phyloP scores from a whole-genome alignment of 805 yeast species.

The Teunomyces pallodes region DNA sequence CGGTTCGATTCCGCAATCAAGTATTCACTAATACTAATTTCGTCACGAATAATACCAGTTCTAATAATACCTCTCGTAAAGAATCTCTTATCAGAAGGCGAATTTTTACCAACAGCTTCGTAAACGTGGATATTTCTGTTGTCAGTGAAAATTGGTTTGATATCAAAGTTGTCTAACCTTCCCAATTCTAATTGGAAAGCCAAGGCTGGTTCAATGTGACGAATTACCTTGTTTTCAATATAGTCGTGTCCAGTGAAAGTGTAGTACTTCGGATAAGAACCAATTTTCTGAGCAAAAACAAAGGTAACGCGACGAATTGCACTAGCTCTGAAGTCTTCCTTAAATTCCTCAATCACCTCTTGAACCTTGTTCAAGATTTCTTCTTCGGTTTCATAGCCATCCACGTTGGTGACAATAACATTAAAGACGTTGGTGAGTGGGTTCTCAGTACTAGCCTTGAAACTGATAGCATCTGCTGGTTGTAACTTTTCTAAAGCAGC shows the following conservation, averaged over 20 bases:
- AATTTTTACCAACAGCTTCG: slow-evolving; percentile 92
- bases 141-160: slow-evolving; percentile 92
- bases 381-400: slow-evolving; percentile 70
- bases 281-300: slow-evolving; percentile 78
- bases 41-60: slow-evolving; percentile 92
- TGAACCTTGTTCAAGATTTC: slow-evolving; percentile 62
- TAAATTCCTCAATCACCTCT: slow-evolving; percentile 64
- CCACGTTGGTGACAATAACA: slow-evolving; percentile 69
- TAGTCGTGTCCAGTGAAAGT: slow-evolving; percentile 90
- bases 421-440: slow-evolving; percentile 75
- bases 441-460: slow-evolving; percentile 23
- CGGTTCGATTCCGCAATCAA: slow-evolving; percentile 95
- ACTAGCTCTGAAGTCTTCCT: slow-evolving; percentile 65
- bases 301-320: slow-evolving; percentile 91
- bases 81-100: slow-evolving; percentile 90
- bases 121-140: slow-evolving; percentile 97
- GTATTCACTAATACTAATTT: slow-evolving; percentile 88
- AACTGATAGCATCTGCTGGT: slow-evolving; percentile 39
- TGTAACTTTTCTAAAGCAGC: slow-evolving; percentile 76
- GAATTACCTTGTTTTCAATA: slow-evolving; percentile 84
- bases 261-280: slow-evolving; percentile 91
- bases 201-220: slow-evolving; percentile 97
- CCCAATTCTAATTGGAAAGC: slow-evolving; percentile 96
- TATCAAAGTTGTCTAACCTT: slow-evolving; percentile 90
- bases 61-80: slow-evolving; percentile 97